These are phyloP conservation scores for Primulina tabacum DNA, from an alignment of 257 asterid species.

Conservation along the genomic window DNA sequence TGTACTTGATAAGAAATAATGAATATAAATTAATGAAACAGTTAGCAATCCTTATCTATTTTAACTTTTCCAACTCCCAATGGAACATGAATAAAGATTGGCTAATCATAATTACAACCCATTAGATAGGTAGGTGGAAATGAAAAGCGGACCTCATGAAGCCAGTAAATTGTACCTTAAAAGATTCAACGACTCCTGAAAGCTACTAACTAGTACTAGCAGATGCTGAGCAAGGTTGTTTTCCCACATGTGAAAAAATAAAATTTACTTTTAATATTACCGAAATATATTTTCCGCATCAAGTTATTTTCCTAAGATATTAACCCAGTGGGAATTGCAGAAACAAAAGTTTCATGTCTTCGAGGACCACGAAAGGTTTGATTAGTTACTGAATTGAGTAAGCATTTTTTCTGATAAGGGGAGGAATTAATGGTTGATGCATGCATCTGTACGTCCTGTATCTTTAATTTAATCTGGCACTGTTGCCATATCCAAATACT, in stretches of 20 bases:
- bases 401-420: background rate
- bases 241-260: too few relatives aligned
- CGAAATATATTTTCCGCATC: background rate
- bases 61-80: conserved; percentile 26
- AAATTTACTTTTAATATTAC: too few relatives aligned
- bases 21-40: conserved; percentile 25
- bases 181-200: conserved; percentile 29
- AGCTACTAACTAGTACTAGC: background rate
- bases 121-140: conserved; percentile 29
- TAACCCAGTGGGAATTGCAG: background rate
- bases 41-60: conserved; percentile 17
- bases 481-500: background rate
- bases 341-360: conserved; percentile 12
- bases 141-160: conserved; percentile 16
- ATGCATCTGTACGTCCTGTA: background rate
- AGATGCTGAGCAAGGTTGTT: background rate
- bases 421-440: background rate
- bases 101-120: conserved; percentile 28
- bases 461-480: background rate
- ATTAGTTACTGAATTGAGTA: background rate
- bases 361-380: background rate
- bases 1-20: conserved; percentile 7
- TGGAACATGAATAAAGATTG: conserved; percentile 20
- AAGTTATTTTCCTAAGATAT: background rate
- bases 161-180: conserved; percentile 15